Conservation (phyloP, 352 stramenopile genomes). For the Phytopythium vexans region DNA sequence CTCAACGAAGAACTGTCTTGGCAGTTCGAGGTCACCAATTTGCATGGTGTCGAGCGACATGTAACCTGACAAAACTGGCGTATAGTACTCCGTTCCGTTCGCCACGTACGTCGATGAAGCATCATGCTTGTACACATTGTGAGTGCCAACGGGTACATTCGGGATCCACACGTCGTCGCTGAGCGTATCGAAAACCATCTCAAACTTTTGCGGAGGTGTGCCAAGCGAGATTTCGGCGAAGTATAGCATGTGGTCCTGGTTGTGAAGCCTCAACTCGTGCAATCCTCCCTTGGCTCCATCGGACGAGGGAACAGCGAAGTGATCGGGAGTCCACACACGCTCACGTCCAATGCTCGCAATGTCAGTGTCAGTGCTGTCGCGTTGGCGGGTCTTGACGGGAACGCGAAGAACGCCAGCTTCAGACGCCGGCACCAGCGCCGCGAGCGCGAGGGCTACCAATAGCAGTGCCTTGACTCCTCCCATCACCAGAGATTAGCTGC, state of each 20-base stretch:
- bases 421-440: no score
- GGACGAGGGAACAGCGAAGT: no score
- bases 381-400: no score
- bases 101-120: conserved; percentile 69
- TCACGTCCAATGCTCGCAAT: no score
- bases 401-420: no score
- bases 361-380: no score
- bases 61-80: conserved; percentile 89
- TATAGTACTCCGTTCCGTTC: conserved; percentile 89
- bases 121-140: conserved; percentile 75
- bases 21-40: conserved; percentile 36
- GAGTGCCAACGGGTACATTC: conserved; percentile 28
- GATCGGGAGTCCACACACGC: no score
- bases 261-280: no score
- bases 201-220: conserved; percentile 83
- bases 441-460: no score
- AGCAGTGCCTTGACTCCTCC: no score
- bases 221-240: conserved; percentile 83
- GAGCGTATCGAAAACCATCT: conserved; percentile 94
- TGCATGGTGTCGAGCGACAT: conserved; percentile 76
- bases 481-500: no score
- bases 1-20: conserved; percentile 88
- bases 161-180: conserved; percentile 93
- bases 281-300: no score
- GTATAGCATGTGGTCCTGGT: conserved; percentile 11